Evolutionary conservation across 257 asterid species (phyloP), one percentile per base, ranked within the genome.

Genomic region (Ilex aquifolium): DNA sequence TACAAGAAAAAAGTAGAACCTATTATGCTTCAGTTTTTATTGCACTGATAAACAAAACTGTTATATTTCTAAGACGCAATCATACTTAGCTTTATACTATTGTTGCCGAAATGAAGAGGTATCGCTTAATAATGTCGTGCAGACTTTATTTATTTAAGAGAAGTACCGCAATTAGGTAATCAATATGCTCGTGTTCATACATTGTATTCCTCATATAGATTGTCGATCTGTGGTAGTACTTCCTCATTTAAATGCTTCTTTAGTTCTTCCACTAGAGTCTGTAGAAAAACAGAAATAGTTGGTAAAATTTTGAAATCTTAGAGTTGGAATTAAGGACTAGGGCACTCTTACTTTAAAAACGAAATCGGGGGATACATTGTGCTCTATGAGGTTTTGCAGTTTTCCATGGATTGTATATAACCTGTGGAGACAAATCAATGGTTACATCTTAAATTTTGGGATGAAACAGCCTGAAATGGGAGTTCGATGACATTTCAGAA

Each of bases 311-410:
- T 58, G 36, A 17, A 16, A 29, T 48, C 64, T 32, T 61, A 69
- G 44, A 9, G 57, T 16, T 39, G 60, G 63, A 54, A 42, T 39
- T 32, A 59, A 60, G 62, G 69, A 55, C 7, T 56, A 7, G 48
- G 39, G 16, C 61, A 6, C 61, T 67, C 89, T 73, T 76, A 88
- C 96, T 62, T 80, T 74, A 67, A 86, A 88, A 60, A 86, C 80
- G 83, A 80, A 86, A 72, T 84, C 87, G 0, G 95, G 90, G 30
- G 90, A 87, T 50, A 88, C 86, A 21, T 84, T 86, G 70, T 88
- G 88, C 79, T 88, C 95, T 56, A 84, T 81, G 44, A 88, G 92
- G 61, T 82, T 88, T 71, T 84, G 92, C 56, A 88, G 90, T 73
- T 86, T 85, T 69, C 90, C 85, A 4, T 91, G 90, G 72, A 88